phyloP scores from a whole-genome alignment of 2,329 filamentous ascomycete genomes.

The Balansia obtecta region DNA sequence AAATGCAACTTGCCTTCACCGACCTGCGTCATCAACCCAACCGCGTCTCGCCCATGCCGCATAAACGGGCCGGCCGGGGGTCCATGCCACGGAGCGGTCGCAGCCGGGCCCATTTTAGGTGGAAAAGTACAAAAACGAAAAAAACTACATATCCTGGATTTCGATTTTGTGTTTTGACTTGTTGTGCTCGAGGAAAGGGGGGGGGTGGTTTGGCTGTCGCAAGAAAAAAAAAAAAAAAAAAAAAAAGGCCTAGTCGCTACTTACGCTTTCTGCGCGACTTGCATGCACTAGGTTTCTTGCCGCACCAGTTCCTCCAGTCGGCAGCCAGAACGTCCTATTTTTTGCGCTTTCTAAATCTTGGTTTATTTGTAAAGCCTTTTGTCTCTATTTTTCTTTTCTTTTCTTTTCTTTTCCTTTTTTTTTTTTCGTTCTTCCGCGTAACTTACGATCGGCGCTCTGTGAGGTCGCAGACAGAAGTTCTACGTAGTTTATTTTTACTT shows the following conservation, averaged over 20 bases:
- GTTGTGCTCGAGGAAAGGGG: not conserved
- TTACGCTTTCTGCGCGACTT: not conserved
- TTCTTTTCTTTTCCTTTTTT: too few species aligned
- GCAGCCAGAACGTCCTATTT: too few species aligned
- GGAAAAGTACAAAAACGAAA: not conserved
- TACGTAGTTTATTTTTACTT: not conserved
- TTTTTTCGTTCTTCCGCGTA: not conserved
- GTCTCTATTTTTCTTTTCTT: too few species aligned
- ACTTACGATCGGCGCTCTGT: not conserved
- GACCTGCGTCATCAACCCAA: not conserved
- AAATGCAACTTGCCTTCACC: not conserved
- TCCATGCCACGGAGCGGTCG: too few species aligned
- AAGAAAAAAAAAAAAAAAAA: too few species aligned
- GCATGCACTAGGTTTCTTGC: not conserved
- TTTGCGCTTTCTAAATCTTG: too few species aligned
- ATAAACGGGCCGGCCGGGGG: not conserved
- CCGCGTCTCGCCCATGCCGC: not conserved
- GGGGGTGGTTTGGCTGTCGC: too few species aligned
- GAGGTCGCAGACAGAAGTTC: not conserved
- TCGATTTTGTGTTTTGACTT: not conserved
- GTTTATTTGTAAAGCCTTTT: too few species aligned
- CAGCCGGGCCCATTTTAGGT: not conserved
- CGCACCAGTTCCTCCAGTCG: too few species aligned
- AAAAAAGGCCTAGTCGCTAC: too few species aligned
- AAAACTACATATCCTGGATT: not conserved